These are phyloP conservation scores for Raphanus raphanistrum DNA, from an alignment of 345 rosid species.

Conservation along the genomic window DNA sequence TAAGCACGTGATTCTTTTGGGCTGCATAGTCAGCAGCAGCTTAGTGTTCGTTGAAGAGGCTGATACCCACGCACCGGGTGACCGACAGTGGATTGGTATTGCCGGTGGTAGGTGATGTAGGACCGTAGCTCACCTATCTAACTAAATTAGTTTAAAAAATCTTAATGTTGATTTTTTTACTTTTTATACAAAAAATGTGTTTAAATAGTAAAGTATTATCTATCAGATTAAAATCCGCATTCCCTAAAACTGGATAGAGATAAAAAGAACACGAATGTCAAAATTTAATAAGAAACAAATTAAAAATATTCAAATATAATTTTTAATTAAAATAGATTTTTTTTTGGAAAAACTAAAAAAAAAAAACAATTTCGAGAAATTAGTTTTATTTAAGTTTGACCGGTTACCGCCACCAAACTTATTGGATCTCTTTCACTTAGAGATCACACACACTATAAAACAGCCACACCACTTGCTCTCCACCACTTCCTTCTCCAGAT, in stretches of 20 bases:
- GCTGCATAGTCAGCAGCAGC: not conserved
- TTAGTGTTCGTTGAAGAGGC: not conserved
- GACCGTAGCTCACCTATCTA: conserved; percentile 11
- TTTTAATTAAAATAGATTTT: no score
- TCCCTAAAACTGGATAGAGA: no score
- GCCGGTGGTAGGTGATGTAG: conserved; percentile 26
- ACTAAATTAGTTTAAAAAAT: not conserved
- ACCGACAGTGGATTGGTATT: not conserved
- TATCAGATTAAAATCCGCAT: no score
- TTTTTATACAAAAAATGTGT: not conserved
- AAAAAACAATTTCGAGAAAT: no score
- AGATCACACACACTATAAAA: not conserved
- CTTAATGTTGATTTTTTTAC: not conserved
- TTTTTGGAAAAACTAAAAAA: no score
- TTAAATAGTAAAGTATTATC: not conserved
- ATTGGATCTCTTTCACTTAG: not conserved
- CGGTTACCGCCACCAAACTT: not conserved
- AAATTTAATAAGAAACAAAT: no score
- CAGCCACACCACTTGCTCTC: conserved; percentile 12
- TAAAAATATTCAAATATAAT: no score
- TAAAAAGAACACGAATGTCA: no score
- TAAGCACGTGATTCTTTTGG: conserved; percentile 28
- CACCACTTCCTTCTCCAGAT: conserved; percentile 25
- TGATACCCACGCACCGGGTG: conserved; percentile 7
- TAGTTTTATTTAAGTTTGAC: no score